Conservation (phyloP, 176 grass and related monocot species). For the Oryza meridionalis region DNA sequence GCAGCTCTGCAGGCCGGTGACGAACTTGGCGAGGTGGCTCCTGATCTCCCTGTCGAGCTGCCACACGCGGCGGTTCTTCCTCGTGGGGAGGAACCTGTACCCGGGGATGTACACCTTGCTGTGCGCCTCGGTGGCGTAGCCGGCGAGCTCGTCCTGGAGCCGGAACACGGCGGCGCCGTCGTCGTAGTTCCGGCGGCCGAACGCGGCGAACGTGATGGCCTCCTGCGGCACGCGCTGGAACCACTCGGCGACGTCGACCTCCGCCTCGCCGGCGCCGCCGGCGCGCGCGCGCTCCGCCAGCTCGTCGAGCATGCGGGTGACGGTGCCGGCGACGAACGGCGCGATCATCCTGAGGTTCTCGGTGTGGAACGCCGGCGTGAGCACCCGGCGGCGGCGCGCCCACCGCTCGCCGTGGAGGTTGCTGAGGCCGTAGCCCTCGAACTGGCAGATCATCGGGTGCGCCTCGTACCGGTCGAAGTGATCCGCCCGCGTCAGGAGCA, state of each 20-base stretch:
- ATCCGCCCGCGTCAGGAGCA: conserved; percentile 72
- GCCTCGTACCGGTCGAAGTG: conserved; percentile 91
- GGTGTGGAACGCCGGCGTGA: conserved; percentile 76
- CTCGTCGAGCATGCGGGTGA: conserved; percentile 69
- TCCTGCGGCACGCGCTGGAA: conserved; percentile 75
- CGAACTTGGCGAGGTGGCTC: conserved; percentile 53
- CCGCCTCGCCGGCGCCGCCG: conserved; percentile 53
- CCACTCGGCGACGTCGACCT: conserved; percentile 78
- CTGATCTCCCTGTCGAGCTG: conserved; percentile 75
- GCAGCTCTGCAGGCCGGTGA: conserved; percentile 40
- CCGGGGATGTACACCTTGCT: conserved; percentile 92
- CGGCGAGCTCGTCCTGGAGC: conserved; percentile 78
- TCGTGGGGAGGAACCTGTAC: conserved; percentile 83
- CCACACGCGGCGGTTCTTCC: conserved; percentile 73
- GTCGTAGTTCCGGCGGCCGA: conserved; percentile 69
- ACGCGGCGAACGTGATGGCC: conserved; percentile 75
- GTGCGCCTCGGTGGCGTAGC: conserved; percentile 75
- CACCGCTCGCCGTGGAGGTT: conserved; percentile 79
- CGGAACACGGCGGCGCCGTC: conserved; percentile 72
- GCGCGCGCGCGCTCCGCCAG: conserved; percentile 25
- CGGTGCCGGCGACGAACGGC: conserved; percentile 66
- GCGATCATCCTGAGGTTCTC: conserved; percentile 80
- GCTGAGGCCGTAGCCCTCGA: conserved; percentile 83
- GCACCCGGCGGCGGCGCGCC: conserved; percentile 73
- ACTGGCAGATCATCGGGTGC: conserved; percentile 80